These are phyloP conservation scores for Ceratobasidium sp. DNA, from an alignment of 1,284 basidiomycete species.

Conservation along the genomic window DNA sequence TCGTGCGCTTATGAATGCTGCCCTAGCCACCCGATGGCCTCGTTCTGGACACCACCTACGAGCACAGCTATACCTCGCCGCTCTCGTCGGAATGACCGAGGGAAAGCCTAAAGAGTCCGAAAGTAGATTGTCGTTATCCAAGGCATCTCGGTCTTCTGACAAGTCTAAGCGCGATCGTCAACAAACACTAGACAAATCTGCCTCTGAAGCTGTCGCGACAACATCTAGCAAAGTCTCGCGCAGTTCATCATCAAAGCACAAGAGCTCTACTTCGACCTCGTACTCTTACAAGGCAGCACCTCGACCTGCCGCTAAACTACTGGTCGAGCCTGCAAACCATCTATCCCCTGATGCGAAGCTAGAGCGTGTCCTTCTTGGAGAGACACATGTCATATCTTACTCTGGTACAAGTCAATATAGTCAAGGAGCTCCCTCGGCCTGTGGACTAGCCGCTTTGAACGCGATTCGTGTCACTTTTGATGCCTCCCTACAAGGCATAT, in stretches of 20 bases:
- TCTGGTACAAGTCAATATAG: constrained; percentile 66
- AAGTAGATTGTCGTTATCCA: not conserved
- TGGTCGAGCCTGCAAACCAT: constrained; percentile 12
- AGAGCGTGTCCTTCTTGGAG: constrained; percentile 14
- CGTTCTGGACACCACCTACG: not conserved
- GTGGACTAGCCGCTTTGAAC: constrained; percentile 74
- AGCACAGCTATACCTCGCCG: not conserved
- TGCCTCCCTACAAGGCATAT: constrained; percentile 56
- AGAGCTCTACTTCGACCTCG: not conserved
- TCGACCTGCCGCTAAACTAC: not conserved
- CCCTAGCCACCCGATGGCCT: constrained; percentile 11
- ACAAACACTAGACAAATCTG: not conserved
- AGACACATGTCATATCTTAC: constrained; percentile 55
- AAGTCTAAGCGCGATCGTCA: constrained; percentile 3
- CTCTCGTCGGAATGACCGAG: not conserved
- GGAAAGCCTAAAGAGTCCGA: not conserved
- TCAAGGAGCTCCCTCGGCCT: constrained; percentile 63
- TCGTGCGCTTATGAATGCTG: not conserved
- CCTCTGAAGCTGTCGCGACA: not conserved
- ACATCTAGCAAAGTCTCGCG: not conserved
- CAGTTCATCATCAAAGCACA: constrained; percentile 1
- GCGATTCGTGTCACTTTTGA: constrained; percentile 66
- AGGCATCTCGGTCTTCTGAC: not conserved
- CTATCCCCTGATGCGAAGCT: constrained; percentile 27
- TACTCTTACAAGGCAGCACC: constrained; percentile 6